Conservation (phyloP, 1,139 yeast species). For the Arxiozyma slooffiae region DNA sequence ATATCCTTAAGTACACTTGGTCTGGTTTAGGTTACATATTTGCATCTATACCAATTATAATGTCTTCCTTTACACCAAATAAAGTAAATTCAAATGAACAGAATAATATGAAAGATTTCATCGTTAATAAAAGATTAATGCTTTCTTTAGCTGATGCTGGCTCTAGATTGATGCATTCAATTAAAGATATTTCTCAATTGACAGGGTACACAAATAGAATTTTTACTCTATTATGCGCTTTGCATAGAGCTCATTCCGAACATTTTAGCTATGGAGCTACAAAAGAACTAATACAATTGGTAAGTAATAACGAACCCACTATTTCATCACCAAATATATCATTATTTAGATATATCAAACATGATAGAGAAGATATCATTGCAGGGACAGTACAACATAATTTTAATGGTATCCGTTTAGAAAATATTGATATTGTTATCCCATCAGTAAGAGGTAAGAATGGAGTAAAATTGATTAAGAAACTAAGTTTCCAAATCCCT, state of each 20-base stretch:
- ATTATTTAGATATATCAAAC: neutral
- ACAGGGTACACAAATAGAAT: slow-evolving; percentile 89
- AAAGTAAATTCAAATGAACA: slow-evolving; percentile 29
- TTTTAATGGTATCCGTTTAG: slow-evolving; percentile 73
- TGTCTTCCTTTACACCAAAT: slow-evolving; percentile 36
- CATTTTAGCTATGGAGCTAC: slow-evolving; percentile 51
- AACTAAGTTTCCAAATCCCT: slow-evolving; percentile 53
- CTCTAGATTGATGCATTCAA: slow-evolving; percentile 89
- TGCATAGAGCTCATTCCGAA: slow-evolving; percentile 75
- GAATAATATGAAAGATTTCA: slow-evolving; percentile 75
- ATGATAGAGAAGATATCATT: slow-evolving; percentile 33
- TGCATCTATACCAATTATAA: slow-evolving; percentile 76
- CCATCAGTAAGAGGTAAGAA: slow-evolving; percentile 56
- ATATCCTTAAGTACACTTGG: slow-evolving; percentile 85
- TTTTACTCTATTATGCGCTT: slow-evolving; percentile 59
- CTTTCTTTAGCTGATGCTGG: slow-evolving; percentile 93
- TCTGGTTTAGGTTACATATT: slow-evolving; percentile 87
- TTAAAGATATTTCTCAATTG: slow-evolving; percentile 82
- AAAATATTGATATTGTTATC: slow-evolving; percentile 70
- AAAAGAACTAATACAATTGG: neutral
- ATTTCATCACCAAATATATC: neutral
- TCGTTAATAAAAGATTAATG: slow-evolving; percentile 84
- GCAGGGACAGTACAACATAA: slow-evolving; percentile 75
- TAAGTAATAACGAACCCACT: neutral
- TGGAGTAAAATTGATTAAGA: slow-evolving; percentile 46